Base-by-base conservation (phyloP, 805 yeast genomes). In the Pichia californica region DNA sequence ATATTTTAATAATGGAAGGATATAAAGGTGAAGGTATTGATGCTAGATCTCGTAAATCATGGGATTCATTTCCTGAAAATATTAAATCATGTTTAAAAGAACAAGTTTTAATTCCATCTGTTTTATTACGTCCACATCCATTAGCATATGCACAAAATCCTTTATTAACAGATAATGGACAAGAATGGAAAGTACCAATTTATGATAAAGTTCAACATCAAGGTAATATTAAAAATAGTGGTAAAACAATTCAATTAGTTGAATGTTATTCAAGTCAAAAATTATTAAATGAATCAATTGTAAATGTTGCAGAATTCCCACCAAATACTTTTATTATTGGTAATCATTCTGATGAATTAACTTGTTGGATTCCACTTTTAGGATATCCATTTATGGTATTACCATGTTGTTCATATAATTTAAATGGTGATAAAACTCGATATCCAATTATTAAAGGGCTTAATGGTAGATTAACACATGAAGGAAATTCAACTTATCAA, bases 351-450 rank as follows among this genome's bases (percentile, higher is more conserved):
- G 98, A 91, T 60, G 98, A 91, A 58, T 70, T 91, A 44, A 89
- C 97, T 0, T 84, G 95, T 52, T 91, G 98, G 97, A 80, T 91
- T 30, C 98, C 98, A 3, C 66, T 91, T 10, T 64, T 91, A 10
- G 88, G 88, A 0, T 83, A 73, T 49, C 96, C 96, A 7, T 91
- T 87, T 59, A 68, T 91, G 69, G 95, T 88, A 9, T 86, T 91
- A 33, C 98, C 98, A 10, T 91, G 98, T 60, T 91, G 98, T 61
- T 88, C 97, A 0, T 96, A 91, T 62, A 78, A 83, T 3, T 70
- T 91, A 34, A 74, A 81, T 6, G 98, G 98, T 3, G 80, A 78
- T 25, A 79, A 79, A 52, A 68, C 73, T 3, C 70, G 97, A 54
- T 89, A 75, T 55, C 67, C 79, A 14, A 73, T 76, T 2, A 68